Conservation (phyloP, 2,329 filamentous ascomycete genomes). For the Pestalotiopsis sp. region DNA sequence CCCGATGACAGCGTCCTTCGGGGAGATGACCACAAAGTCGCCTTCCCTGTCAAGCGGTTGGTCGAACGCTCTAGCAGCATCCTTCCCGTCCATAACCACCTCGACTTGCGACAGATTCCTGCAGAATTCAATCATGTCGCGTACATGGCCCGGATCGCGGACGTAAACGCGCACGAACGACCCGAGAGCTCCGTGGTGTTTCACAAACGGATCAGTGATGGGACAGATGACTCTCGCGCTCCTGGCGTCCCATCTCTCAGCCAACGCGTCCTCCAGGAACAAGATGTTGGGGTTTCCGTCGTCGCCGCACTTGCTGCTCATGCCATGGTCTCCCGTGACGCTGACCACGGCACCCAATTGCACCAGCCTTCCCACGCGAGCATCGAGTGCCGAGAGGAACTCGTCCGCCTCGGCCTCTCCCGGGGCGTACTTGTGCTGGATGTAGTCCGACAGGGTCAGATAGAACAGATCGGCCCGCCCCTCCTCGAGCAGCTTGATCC, state of each 20-base stretch:
- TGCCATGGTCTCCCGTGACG: constrained; percentile 45
- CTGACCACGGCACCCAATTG: constrained; percentile 38
- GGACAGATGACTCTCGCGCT: constrained; percentile 43
- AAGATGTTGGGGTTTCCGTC: constrained; percentile 39
- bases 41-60: constrained; percentile 43
- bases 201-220: constrained; percentile 45
- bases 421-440: constrained; percentile 46
- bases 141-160: constrained; percentile 22
- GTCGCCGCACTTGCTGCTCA: constrained; percentile 40
- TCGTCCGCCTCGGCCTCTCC: constrained; percentile 36
- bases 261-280: constrained; percentile 40
- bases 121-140: background rate
- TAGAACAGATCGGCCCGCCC: constrained; percentile 41
- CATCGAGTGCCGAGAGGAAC: constrained; percentile 38
- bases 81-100: constrained; percentile 24
- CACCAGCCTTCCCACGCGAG: constrained; percentile 32
- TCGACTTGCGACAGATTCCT: background rate
- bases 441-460: constrained; percentile 45
- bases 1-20: constrained; percentile 39
- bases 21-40: constrained; percentile 41
- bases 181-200: constrained; percentile 44
- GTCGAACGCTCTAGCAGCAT: constrained; percentile 36
- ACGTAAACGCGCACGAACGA: constrained; percentile 44
- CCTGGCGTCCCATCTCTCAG: constrained; percentile 30
- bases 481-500: constrained; percentile 42